Base-by-base conservation (phyloP, 371 early-diverging fungal species). In the Cokeromyces recurvatus region DNA sequence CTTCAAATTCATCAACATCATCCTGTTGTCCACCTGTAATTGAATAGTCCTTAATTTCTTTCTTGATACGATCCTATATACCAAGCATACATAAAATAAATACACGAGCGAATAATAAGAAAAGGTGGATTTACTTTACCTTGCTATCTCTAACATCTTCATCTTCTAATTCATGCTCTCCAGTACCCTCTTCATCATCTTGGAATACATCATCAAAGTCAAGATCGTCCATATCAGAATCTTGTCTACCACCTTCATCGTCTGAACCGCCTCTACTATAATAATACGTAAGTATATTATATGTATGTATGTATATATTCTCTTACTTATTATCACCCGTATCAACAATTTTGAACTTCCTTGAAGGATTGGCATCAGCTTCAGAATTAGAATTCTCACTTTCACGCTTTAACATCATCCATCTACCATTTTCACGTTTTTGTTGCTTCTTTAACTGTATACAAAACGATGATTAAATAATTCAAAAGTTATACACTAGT, bases 151-250 rank as follows among this genome's bases (percentile, higher is more conserved):
- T 79, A 23, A 71, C 69, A 23, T 85, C 84, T 38, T 83, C 83
- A 48, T 77, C 83, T 51, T 81, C 82, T 2, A 71, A 61, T 56
- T 80, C 81, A 41, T 78, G 78, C 12, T 89, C 88, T 22, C 71
- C 81, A 25, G 78, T 78, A 29, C 76, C 79, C 55, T 90, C 90
- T 58, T 95, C 96, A 57, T 95, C 96, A 38, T 72, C 73, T 53
- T 76, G 68, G 53, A 69, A 76, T 4, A 66, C 77, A 44, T 70
- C 73, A 38, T 72, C 77, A 48, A 70, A 76, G 36, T 72, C 77
- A 16, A 72, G 48, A 40, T 70, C 77, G 44, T 72, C 77, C n/a
- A 73, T 74, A 51, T 86, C 76, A 4, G 68, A 68, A 32, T 48
- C 49, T 36, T 59, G 53, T 34, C 40, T 38, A 17, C 48, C 53